A percentile compares a stretch with the other conserved stretches of the same genome.
phyloP scores from a whole-genome alignment of 768 basidiomycete genomes.

The Hygrophorus pudorinus region DNA sequence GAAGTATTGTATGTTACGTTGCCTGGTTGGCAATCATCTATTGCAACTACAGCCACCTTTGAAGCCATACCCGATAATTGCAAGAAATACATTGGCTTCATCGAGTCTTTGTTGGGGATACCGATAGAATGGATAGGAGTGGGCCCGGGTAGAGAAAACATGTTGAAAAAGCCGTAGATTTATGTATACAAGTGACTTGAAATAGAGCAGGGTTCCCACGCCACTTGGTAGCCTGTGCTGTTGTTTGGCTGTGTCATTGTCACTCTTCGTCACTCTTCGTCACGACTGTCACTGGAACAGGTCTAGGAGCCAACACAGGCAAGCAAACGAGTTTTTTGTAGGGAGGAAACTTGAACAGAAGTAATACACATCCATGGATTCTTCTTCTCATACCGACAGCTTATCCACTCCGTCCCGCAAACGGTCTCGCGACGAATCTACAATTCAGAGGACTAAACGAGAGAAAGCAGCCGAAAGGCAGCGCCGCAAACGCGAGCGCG shows the following conservation, averaged over 20 bases:
- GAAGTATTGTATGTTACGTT: constrained; percentile 84
- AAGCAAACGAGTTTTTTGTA: neutral
- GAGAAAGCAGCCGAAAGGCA: constrained; percentile 85
- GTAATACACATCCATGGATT: neutral
- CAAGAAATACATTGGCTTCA: constrained; percentile 77
- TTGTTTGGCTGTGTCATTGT: constrained; percentile 5
- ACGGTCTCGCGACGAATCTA: constrained; percentile 63
- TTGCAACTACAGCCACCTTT: constrained; percentile 51
- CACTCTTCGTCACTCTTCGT: constrained; percentile 1
- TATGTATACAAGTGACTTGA: neutral
- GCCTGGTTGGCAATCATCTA: constrained; percentile 84
- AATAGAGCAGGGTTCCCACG: neutral
- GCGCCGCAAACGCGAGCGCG: constrained; percentile 71
- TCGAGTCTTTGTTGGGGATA: constrained; percentile 64
- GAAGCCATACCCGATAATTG: constrained; percentile 77
- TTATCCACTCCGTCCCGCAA: constrained; percentile 29
- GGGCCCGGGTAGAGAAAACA: constrained; percentile 78
- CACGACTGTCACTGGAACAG: constrained; percentile 7
- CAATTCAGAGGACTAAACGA: constrained; percentile 63
- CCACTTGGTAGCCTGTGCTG: neutral
- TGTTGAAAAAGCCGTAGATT: constrained; percentile 29
- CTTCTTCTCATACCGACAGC: constrained; percentile 1
- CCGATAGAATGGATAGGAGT: constrained; percentile 90
- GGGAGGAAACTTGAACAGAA: neutral
- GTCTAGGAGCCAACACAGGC: neutral